Evolutionary conservation across 495 filamentous ascomycete genomes (phyloP).

Genomic region (Cairneyella variabilis): DNA sequence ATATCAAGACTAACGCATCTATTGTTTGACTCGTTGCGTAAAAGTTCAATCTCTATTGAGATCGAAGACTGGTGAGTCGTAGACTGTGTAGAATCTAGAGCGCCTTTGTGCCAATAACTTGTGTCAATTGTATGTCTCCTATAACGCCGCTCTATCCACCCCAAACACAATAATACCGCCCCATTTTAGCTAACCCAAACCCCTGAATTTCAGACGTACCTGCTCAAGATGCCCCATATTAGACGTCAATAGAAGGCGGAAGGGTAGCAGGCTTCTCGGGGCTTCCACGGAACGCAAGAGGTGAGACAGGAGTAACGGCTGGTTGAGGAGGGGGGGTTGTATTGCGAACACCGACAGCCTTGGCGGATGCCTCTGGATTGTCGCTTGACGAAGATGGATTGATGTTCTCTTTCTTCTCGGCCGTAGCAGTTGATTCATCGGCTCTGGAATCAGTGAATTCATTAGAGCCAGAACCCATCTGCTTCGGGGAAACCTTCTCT

Average conservation of each 20-base stretch:
- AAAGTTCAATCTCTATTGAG: background rate
- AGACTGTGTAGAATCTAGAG: background rate
- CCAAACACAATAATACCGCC: constrained; percentile 6
- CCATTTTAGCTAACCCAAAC: background rate
- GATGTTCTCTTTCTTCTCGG: too few relatives aligned
- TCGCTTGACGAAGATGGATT: background rate
- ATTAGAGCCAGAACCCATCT: too few relatives aligned
- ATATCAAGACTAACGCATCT: background rate
- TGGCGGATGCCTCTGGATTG: background rate
- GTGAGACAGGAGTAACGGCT: constrained; percentile 22
- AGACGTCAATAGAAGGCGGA: constrained; percentile 30
- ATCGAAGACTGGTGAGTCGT: background rate
- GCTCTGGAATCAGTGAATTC: background rate
- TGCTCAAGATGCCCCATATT: constrained; percentile 25
- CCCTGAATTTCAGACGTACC: background rate
- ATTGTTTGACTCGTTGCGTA: background rate
- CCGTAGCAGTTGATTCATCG: background rate
- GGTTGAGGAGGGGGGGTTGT: constrained; percentile 6
- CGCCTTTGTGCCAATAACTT: background rate
- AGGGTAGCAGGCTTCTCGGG: constrained; percentile 42
- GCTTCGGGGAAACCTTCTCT: constrained; percentile 12
- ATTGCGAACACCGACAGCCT: constrained; percentile 9
- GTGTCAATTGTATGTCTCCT: background rate
- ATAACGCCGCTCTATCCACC: constrained; percentile 4
- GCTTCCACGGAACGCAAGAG: constrained; percentile 49